Percentiles rank a stretch among this genome's conserved stretches.
phyloP scores from a whole-genome alignment of 164 flowering plant genomes.

The Piper longum region DNA sequence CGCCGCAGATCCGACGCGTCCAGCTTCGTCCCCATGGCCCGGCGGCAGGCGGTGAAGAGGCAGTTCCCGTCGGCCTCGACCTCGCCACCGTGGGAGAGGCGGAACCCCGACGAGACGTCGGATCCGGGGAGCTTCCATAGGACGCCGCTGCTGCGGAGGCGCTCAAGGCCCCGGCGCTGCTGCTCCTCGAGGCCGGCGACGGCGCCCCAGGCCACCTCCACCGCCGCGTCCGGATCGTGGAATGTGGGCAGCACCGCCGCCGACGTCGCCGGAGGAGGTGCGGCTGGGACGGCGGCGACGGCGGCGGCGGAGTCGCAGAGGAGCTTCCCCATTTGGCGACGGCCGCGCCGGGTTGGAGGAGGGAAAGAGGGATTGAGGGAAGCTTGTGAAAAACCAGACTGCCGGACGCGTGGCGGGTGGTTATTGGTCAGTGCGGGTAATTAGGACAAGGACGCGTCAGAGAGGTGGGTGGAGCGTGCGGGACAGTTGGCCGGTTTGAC shows the following conservation, averaged over 20 bases:
- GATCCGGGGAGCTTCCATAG: constrained; percentile 55
- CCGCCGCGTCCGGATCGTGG: constrained; percentile 13
- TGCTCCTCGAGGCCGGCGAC: constrained; percentile 77
- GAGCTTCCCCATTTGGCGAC: constrained; percentile 44
- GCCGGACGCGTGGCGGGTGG: not conserved
- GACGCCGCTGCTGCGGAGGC: constrained; percentile 54
- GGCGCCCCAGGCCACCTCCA: constrained; percentile 33
- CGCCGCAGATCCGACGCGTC: constrained; percentile 60
- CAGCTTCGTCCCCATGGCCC: constrained; percentile 29
- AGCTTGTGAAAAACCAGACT: not conserved
- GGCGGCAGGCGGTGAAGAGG: constrained; percentile 67
- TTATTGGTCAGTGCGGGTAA: not conserved
- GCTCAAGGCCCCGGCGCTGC: constrained; percentile 38
- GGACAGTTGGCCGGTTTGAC: constrained; percentile 2
- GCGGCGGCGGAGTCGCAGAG: constrained; percentile 41
- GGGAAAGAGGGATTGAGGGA: not conserved
- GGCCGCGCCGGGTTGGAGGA: constrained; percentile 13
- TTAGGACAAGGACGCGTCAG: not conserved
- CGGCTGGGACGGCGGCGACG: constrained; percentile 5
- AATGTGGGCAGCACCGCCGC: constrained; percentile 2
- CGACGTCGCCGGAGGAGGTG: constrained; percentile 5
- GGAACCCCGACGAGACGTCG: constrained; percentile 34
- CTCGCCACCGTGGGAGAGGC: constrained; percentile 76
- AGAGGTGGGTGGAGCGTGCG: not conserved
- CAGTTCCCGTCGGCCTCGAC: constrained; percentile 94